Evolutionary conservation across 1,284 basidiomycete species (phyloP).

Genomic region (Porphyrellus sp.): DNA sequence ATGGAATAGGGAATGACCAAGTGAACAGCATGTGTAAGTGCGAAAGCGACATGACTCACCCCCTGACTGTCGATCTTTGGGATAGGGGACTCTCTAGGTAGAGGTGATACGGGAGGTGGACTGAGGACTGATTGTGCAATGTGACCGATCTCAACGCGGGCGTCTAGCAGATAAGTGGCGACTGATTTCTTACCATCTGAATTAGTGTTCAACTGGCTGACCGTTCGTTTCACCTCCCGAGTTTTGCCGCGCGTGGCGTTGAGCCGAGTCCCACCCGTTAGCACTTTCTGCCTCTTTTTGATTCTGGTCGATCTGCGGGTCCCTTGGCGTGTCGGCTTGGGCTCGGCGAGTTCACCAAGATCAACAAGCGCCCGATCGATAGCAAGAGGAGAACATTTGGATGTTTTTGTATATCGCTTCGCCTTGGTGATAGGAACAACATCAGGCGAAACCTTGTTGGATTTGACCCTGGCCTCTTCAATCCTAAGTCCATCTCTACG

Average conservation of each 20-base stretch:
- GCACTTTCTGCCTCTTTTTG: constrained; percentile 11
- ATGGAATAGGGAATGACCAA: background rate
- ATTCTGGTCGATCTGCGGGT: constrained; percentile 25
- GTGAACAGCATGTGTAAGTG: background rate
- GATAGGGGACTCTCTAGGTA: background rate
- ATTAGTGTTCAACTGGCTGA: background rate
- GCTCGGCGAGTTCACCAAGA: constrained; percentile 14
- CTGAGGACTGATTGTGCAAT: background rate
- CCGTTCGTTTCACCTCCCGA: constrained; percentile 8
- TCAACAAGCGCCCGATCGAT: constrained; percentile 2
- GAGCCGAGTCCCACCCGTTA: constrained; percentile 1
- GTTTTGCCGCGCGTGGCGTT: constrained; percentile 3
- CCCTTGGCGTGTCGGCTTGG: constrained; percentile 4
- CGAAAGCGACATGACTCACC: constrained; percentile 13
- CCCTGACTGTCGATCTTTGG: background rate
- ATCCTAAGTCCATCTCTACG: constrained; percentile 6
- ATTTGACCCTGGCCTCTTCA: constrained; percentile 1
- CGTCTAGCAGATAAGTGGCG: background rate
- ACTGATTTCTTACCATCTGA: background rate
- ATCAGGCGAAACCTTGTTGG: background rate
- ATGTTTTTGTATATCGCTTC: constrained; percentile 18
- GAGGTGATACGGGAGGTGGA: background rate
- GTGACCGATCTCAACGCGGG: background rate
- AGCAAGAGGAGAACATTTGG: constrained; percentile 12
- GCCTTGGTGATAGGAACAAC: background rate